Evolutionary conservation across 495 filamentous ascomycete genomes (phyloP), one percentile per base, ranked within the genome.

Genomic region (Penicillium longicatenatum): DNA sequence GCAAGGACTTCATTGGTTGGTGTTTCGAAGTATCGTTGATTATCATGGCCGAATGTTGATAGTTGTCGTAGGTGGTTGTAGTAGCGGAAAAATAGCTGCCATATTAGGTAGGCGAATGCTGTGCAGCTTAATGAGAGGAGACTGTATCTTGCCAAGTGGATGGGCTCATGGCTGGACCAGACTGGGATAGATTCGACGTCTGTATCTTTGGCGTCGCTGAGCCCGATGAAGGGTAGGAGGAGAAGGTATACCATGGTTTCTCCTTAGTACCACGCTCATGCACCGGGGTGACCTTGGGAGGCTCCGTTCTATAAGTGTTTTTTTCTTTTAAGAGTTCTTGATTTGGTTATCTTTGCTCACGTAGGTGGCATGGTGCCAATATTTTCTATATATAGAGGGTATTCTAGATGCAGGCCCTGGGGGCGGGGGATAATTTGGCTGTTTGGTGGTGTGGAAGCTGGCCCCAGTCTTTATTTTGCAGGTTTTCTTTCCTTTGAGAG

Each of bases 51-150:
- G 60, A 96, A 82, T 57, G 84, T 89, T 26, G 86, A 75, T 51
- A 97, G 73, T 16, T 86, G 87, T 65, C 94, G 84, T 11, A 93
- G 71, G 57, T 90, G 89, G 55, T 73, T 76, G 47, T 82, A 74
- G 21, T 87, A 73, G 44, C 70, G 66, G 35, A 74, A 68, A 43
- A 76, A 65, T 16, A 86, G 66, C 47, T 85, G 75, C 68, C 83
- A 85, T 41, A 82, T 43, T 37, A 83, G 73, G 21, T 82, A 74
- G 20, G 78, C 58, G 17, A 74, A 71, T n/a, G 80, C 77, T 14
- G 88, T 63, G 26, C 66, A 77, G 44, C 75, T 72, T 17, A 91
- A 76, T 1, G 76, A 70, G 43, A 79, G 59, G 30, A 82, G 61
- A 35, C 69, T 67, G 54, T 75, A 75, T 11, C 68, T 73, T 21